Percentiles rank a stretch among this genome's conserved stretches.
These are phyloP conservation scores for Polychaeton citri DNA, from an alignment of 2,329 filamentous ascomycete species.

Conservation along the genomic window DNA sequence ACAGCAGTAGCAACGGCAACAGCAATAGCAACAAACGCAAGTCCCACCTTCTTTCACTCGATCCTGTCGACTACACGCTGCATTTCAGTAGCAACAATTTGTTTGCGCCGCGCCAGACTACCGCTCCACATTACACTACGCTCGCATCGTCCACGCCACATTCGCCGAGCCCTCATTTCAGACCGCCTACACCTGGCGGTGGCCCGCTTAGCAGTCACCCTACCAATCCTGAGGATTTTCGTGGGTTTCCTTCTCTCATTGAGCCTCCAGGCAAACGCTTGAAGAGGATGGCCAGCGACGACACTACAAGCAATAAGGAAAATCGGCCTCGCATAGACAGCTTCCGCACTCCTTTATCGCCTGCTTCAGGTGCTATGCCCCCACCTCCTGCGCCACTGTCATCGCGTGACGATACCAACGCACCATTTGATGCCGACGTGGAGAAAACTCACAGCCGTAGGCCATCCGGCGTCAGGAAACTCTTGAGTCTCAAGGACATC, in stretches of 20 bases:
- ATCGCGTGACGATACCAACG: neutral
- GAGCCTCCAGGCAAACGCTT: constrained; percentile 12
- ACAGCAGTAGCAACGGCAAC: no score
- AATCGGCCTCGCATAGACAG: constrained; percentile 10
- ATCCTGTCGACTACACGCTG: constrained; percentile 12
- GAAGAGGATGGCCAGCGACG: constrained; percentile 5
- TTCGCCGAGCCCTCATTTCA: constrained; percentile 3
- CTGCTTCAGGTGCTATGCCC: constrained; percentile 4
- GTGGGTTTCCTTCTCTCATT: constrained; percentile 2
- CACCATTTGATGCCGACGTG: constrained; percentile 3
- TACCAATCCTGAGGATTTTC: constrained; percentile 13
- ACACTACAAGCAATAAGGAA: constrained; percentile 6
- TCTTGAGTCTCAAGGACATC: constrained; percentile 20
- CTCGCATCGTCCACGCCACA: neutral
- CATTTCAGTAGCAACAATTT: constrained; percentile 15
- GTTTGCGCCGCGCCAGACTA: constrained; percentile 4
- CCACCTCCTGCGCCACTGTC: neutral
- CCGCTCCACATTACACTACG: neutral
- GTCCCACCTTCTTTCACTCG: constrained; percentile 11
- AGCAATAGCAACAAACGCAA: constrained; percentile 5
- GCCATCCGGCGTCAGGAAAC: constrained; percentile 15
- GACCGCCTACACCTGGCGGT: constrained; percentile 18
- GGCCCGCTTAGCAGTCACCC: constrained; percentile 23
- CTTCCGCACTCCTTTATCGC: constrained; percentile 11
- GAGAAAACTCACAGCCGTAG: constrained; percentile 6